Base-by-base conservation (phyloP, 257 asterid genomes). In the Craterostigma plantagineum region DNA sequence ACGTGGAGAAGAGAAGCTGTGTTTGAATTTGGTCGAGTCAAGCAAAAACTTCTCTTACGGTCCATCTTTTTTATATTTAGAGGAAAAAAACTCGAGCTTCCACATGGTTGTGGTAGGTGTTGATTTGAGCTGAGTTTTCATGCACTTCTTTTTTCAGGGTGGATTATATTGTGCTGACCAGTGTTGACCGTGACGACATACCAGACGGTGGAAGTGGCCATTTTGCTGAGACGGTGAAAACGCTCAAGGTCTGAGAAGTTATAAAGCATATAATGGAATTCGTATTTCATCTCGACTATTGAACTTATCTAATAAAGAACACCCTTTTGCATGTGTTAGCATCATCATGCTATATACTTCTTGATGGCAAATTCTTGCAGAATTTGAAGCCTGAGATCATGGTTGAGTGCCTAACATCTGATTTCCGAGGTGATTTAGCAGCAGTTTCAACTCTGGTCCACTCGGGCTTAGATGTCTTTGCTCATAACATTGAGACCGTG, bases 151-250 rank as follows among this genome's bases (percentile, higher is more conserved):
- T 15, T 15, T 16, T 7, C 75, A 82, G 98, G 42, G 92, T 86
- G 54, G 96, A 86, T 71, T 86, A 86, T 68, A 77, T 86, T 63
- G 98, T 87, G 53, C 63, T 87, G 34, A 87, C 98, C 15, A 82
- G 98, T 59, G 98, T 87, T 38, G 98, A 87, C 56, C 80, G 93
- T 11, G 98, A 87, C 42, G 98, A 87, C 65, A 48, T 87, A 54
- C 86, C 95, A 54, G 98, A 87, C 61, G 95, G 98, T 12, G 98
- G 98, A 45, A 79, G 95, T 60, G 67, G 83, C 53, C 98, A 90
- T 67, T 82, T 90, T 72, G 92, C 92, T 48, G 93, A 82, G 61
- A 90, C 95, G 18, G 94, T 90, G 46, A 79, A 66, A 65, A 72
- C 83, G 49, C 68, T 84, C 86, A 90, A 90, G 98, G 95, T 90